Evolutionary conservation across 176 grass and related monocot genomes (phyloP).

Genomic region (Avena atlantica): DNA sequence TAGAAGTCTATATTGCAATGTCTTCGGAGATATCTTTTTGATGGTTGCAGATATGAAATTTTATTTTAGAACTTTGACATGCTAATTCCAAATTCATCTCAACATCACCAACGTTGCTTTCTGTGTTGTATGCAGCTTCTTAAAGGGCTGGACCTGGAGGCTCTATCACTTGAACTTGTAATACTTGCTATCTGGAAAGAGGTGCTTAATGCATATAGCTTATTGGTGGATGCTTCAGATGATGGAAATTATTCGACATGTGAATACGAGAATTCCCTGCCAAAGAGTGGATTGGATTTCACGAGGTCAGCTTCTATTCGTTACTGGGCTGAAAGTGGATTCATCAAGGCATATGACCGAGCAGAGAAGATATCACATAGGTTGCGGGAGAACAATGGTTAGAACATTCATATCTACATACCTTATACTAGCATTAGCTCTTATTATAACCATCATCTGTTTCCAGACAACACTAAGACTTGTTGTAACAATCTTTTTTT

Average conservation of each 20-base stretch:
- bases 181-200: constrained; percentile 72
- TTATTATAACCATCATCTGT: constrained; percentile 34
- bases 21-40: constrained; percentile 9
- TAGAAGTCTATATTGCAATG: background rate
- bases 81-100: constrained; percentile 10
- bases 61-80: constrained; percentile 13
- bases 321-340: constrained; percentile 71
- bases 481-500: constrained; percentile 28
- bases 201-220: constrained; percentile 53
- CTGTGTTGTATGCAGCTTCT: constrained; percentile 45
- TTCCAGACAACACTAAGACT: constrained; percentile 45
- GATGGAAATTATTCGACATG: constrained; percentile 28
- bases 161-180: constrained; percentile 71
- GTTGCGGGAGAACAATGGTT: constrained; percentile 56
- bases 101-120: constrained; percentile 20
- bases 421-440: constrained; percentile 5
- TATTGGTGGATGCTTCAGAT: constrained; percentile 44
- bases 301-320: constrained; percentile 44
- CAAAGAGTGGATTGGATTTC: constrained; percentile 54
- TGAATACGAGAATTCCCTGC: constrained; percentile 28
- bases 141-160: constrained; percentile 61
- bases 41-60: background rate
- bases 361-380: constrained; percentile 69
- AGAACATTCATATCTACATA: constrained; percentile 26
- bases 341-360: constrained; percentile 72